Base-by-base conservation (phyloP, 2,329 filamentous ascomycete species). In the Diaporthe sp. region DNA sequence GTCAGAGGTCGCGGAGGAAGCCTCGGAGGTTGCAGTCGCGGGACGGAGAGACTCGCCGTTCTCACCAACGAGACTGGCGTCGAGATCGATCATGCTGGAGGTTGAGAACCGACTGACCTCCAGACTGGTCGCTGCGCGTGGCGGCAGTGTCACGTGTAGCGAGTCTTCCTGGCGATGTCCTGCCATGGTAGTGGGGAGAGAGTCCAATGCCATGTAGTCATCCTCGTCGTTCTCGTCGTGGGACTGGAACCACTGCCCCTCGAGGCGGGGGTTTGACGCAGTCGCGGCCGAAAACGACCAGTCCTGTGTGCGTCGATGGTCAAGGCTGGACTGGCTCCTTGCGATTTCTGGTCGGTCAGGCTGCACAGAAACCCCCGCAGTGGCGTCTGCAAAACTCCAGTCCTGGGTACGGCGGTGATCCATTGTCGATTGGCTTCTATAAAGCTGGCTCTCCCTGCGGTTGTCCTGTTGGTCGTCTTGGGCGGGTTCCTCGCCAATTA, bases 11-110 rank as follows among this genome's bases (percentile, higher is more conserved):
- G 62, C 73, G 4, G 76, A 91, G 2, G 82, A 87, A 19, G 86
- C 88, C 76, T 91, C 90, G 2, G 91, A 92, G 80, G 91, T 88
- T 12, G 90, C 90, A 0, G 90, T 91, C 6, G 90, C 91, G 1
- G 90, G 90, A 2, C 89, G 85, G 0, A 88, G 86, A 22, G 86
- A 82, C 57, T 91, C 89, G 62, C 76, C 76, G 0, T 86, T 85
- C 4, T 75, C 62, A 58, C 87, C 83, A 0, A 87, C 84, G 49
- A 82, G 77, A 72, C 80, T 81, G 73, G 81, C 82, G 78, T 84
- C 83, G 15, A 84, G 80, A 62, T 84, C 82, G 71, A 84, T 84
- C 70, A 85, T 78, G 65, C 82, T 84, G 61, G 80, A 81, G 17
- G 83, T 78, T 19, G 84, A 85, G 31, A 81, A 79, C 37, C 83